These are phyloP conservation scores for Sugiyamaella castrensis DNA, from an alignment of 1,139 yeast genomes.

Conservation along the genomic window DNA sequence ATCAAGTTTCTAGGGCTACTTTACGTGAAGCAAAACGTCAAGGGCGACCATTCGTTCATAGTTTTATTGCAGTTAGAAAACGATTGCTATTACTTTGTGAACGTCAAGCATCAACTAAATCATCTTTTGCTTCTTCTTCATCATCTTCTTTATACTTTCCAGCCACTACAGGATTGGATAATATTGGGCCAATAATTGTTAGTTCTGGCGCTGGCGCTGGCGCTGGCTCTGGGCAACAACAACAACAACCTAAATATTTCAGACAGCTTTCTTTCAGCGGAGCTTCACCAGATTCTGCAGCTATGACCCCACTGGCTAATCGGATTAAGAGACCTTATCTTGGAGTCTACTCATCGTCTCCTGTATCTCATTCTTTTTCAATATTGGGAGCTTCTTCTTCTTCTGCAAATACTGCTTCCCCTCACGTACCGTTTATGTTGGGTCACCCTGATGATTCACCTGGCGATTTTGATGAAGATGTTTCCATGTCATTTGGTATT, in stretches of 20 bases:
- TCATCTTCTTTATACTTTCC: constrained; percentile 7
- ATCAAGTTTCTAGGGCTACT: constrained; percentile 37
- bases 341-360: neutral
- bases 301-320: constrained; percentile 14
- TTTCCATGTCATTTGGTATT: neutral
- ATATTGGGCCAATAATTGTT: neutral
- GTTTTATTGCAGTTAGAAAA: constrained; percentile 33
- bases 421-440: no score
- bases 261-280: constrained; percentile 13
- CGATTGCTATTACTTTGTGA: constrained; percentile 32
- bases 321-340: constrained; percentile 8
- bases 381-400: neutral
- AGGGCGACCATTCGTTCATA: constrained; percentile 35
- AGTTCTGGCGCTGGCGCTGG: constrained; percentile 1
- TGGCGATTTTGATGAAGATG: constrained; percentile 7
- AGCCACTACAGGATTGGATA: neutral
- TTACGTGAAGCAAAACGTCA: constrained; percentile 30
- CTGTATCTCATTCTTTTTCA: constrained; percentile 1
- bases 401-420: no score
- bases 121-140: constrained; percentile 10
- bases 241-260: constrained; percentile 6
- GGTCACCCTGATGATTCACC: constrained; percentile 9
- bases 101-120: constrained; percentile 18
- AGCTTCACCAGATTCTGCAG: neutral
- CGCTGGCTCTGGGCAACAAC: constrained; percentile 2